Conservation (phyloP, 2,329 filamentous ascomycete species). For the Ceratocystis eucalypticola region DNA sequence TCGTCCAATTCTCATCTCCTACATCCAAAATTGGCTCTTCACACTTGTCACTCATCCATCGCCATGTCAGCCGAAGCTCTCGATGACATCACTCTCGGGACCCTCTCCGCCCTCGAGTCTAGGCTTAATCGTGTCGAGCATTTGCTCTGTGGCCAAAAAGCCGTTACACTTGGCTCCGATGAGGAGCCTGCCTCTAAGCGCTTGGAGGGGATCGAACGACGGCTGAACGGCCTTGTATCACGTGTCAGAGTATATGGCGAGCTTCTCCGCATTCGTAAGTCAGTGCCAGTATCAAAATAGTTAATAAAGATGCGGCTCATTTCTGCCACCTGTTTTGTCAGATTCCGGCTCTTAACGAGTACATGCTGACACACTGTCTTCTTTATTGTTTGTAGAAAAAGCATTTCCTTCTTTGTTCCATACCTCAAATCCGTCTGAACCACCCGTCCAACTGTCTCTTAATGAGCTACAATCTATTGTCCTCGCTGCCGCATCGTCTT, state of each 20-base stretch:
- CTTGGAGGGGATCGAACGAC: slow-evolving; percentile 40
- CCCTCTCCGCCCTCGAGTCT: slow-evolving; percentile 43
- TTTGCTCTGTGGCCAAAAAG: slow-evolving; percentile 37
- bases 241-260: slow-evolving; percentile 44
- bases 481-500: slow-evolving; percentile 42
- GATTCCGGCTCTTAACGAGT: background rate
- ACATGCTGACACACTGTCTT: background rate
- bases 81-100: slow-evolving; percentile 41
- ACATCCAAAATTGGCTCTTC: background rate
- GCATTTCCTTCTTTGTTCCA: slow-evolving; percentile 43
- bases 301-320: background rate
- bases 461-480: slow-evolving; percentile 42
- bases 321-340: background rate
- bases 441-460: slow-evolving; percentile 38
- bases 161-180: slow-evolving; percentile 23
- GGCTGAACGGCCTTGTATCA: slow-evolving; percentile 38
- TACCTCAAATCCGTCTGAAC: slow-evolving; percentile 31
- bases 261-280: slow-evolving; percentile 46
- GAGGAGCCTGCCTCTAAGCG: slow-evolving; percentile 32
- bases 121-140: slow-evolving; percentile 48
- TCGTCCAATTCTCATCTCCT: background rate
- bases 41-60: background rate
- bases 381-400: slow-evolving; percentile 32
- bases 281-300: background rate
- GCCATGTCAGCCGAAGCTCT: slow-evolving; percentile 28